Conservation (phyloP, 1,284 basidiomycete genomes). For the Dichomitus squalens region DNA sequence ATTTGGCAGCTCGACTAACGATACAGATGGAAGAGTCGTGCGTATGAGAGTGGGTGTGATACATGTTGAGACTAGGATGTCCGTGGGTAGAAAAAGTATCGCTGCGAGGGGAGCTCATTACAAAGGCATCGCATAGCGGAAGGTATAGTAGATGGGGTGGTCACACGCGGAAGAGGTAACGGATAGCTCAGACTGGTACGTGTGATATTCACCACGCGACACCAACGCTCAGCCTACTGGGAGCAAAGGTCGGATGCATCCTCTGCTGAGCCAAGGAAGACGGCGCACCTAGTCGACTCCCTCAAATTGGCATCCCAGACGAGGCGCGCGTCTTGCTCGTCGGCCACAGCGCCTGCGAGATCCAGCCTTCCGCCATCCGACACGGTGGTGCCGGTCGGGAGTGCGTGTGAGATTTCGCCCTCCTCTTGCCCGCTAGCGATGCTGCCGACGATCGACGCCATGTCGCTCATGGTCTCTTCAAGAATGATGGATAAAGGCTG, state of each 20-base stretch:
- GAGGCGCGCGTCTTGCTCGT: not conserved
- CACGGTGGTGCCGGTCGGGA: conserved; percentile 1
- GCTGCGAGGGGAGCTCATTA: too few relatives aligned
- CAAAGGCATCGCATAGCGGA: not conserved
- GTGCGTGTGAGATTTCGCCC: conserved; percentile 2
- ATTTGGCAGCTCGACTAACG: too few relatives aligned
- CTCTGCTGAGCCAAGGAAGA: not conserved
- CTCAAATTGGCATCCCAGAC: conserved; percentile 23
- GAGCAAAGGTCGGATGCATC: not conserved
- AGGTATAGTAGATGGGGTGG: not conserved
- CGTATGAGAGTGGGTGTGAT: too few relatives aligned
- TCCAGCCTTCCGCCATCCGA: not conserved
- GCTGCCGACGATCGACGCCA: conserved; percentile 50
- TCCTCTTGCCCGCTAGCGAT: conserved; percentile 26
- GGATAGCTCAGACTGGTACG: too few relatives aligned
- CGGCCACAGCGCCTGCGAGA: not conserved
- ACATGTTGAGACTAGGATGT: too few relatives aligned
- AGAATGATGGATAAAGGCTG: conserved; percentile 31
- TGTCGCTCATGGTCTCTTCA: conserved; percentile 31
- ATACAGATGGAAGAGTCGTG: too few relatives aligned
- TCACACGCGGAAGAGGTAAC: not conserved
- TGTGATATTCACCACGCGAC: conserved; percentile 1
- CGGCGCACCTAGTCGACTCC: conserved; percentile 21
- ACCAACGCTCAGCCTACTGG: conserved; percentile 2
- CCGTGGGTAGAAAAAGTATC: too few relatives aligned